phyloP scores from a whole-genome alignment of 2,329 filamentous ascomycete genomes.

The Aureobasidium lini region DNA sequence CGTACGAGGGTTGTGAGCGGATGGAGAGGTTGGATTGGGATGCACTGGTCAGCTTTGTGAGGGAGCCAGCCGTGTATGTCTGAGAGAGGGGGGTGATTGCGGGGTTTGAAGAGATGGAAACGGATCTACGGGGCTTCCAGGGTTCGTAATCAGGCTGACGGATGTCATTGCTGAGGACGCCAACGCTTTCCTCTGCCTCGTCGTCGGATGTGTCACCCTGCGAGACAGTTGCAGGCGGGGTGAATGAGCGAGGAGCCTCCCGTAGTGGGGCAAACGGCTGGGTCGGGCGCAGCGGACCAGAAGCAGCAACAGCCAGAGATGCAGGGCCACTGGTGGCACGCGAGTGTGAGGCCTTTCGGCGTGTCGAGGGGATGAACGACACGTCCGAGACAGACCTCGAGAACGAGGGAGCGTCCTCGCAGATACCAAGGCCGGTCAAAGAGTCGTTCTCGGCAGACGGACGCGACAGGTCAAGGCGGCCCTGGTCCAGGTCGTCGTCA shows the following conservation, averaged over 20 bases:
- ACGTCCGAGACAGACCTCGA: conserved; percentile 37
- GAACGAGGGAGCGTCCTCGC: conserved; percentile 34
- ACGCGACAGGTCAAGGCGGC: conserved; percentile 46
- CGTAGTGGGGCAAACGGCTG: conserved; percentile 49
- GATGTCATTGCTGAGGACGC: conserved; percentile 41
- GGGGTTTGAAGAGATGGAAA: conserved; percentile 33
- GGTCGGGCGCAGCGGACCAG: conserved; percentile 39
- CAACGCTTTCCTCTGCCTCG: conserved; percentile 32
- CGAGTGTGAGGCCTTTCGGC: conserved; percentile 37
- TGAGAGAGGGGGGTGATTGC: conserved; percentile 25
- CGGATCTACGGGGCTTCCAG: conserved; percentile 33
- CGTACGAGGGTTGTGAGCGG: conserved; percentile 22
- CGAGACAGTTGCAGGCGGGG: conserved; percentile 44
- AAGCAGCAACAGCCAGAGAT: conserved; percentile 37
- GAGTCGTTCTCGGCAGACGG: conserved; percentile 48
- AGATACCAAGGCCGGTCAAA: conserved; percentile 47
- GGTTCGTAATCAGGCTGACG: conserved; percentile 32
- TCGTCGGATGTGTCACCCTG: conserved; percentile 41
- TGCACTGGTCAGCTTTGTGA: conserved; percentile 41
- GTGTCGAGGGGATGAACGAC: conserved; percentile 33
- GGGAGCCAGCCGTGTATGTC: conserved; percentile 29
- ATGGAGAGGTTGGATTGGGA: conserved; percentile 48
- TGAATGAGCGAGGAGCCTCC: conserved; percentile 44
- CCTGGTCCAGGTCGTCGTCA: conserved; percentile 34
- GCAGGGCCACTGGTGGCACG: conserved; percentile 51